phyloP scores from a whole-genome alignment of 805 yeast genomes.

The Zygosaccharomyces pseudorouxii region DNA sequence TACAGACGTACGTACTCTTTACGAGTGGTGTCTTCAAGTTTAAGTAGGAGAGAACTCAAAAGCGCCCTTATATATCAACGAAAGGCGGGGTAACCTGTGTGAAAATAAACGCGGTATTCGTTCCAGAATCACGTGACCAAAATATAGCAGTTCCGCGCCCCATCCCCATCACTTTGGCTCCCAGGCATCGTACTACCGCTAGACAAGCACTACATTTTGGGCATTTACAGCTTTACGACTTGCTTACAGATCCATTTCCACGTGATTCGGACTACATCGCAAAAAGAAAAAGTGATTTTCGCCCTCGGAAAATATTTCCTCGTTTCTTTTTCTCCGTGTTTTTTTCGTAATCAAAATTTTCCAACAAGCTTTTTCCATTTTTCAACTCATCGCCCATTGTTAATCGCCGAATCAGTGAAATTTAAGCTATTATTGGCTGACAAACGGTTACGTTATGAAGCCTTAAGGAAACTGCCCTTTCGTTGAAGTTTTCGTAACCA shows the following conservation, averaged over 20 bases:
- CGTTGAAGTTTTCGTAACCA: no score
- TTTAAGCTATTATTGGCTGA: no score
- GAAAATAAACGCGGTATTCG: neutral
- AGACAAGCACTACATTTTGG: no score
- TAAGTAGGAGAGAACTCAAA: neutral
- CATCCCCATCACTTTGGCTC: no score
- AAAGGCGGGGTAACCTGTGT: neutral
- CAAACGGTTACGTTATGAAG: no score
- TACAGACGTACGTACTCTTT: no score
- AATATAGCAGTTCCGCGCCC: no score
- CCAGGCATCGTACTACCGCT: no score
- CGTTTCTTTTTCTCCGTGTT: constrained; percentile 3
- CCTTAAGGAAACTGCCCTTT: no score
- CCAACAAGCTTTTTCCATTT: constrained; percentile 3
- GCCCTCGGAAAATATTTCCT: neutral
- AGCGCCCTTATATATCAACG: neutral
- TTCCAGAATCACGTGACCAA: neutral
- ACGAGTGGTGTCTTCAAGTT: neutral
- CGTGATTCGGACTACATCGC: neutral
- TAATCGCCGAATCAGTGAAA: no score
- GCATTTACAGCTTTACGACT: no score
- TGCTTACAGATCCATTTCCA: no score
- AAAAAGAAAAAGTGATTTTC: neutral
- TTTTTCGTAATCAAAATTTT: constrained; percentile 4
- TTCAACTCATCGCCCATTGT: constrained; percentile 8